Evolutionary conservation across 139 green algal genomes (phyloP), one percentile per base, ranked within the genome.

Genomic region (Axilococcus clingmanii): DNA sequence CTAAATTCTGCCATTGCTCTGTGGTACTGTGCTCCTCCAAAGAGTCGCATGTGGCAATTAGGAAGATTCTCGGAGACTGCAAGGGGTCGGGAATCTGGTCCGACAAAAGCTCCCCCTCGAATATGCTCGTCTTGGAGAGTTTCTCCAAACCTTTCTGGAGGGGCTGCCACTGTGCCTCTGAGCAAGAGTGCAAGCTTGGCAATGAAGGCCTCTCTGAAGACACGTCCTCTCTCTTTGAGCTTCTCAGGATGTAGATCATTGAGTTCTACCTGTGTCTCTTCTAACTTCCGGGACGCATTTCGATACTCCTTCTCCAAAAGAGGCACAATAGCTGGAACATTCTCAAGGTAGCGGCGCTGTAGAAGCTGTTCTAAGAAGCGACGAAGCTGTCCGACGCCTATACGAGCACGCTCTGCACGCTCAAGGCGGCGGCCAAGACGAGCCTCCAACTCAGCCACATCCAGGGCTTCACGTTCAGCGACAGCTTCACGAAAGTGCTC

Each of bases 21-120:
- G 74, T 96, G 85, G 72, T 94, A 97, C 72, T 96, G 88, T 20
- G 89, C 88, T 2, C 89, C 89, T 15, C 89, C 89, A 65, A 86
- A 95, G 43, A 97, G 75, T 5, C 89, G 82, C 89, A 97, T 96
- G 66, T 84, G 68, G 9, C 68, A 71, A 56, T 96, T 96, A 47
- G 86, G 84, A 45, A 94, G 65, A 9, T 67, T 54, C 28, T 17
- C 15, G 5, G 14, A 29, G 19, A 74, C 47, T 2, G 61, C 45
- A 35, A 87, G 57, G 7, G 72, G 54, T 44, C 67, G 60, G 57
- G 77, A 75, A 44, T 89, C 72, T 4, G 61, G 45, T 9, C 65
- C 71, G 27, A 87, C 63, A 43, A 96, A 96, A 0, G 78, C 70
- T 22, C 88, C 89, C 34, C 85, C 86, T 19, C 74, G 68, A 11